Evolutionary conservation across 2,329 filamentous ascomycete genomes (phyloP).

Genomic region (Ramularia collo-cygni): DNA sequence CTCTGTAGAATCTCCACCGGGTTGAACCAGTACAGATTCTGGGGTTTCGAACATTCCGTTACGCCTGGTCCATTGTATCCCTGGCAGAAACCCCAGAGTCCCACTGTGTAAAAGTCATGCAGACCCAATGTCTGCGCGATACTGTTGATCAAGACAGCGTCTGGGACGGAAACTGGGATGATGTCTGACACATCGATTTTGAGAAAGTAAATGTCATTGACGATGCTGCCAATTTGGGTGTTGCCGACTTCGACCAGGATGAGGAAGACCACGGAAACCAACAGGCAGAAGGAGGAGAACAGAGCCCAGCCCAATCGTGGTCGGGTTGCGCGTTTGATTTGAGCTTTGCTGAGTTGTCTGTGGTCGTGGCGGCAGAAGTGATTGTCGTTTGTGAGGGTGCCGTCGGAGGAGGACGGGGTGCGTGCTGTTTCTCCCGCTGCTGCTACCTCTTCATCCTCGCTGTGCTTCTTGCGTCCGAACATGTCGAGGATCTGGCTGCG

Average conservation of each 20-base stretch:
- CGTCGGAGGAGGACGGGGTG: constrained; percentile 19
- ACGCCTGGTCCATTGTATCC: constrained; percentile 70
- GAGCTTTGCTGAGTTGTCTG: constrained; percentile 27
- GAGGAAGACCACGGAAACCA: constrained; percentile 69
- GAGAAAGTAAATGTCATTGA: constrained; percentile 74
- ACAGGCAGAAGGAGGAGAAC: constrained; percentile 61
- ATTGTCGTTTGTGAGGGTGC: constrained; percentile 23
- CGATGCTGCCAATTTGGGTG: constrained; percentile 52
- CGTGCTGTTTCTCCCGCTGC: constrained; percentile 7
- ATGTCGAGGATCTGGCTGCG: constrained; percentile 13
- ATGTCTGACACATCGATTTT: constrained; percentile 77
- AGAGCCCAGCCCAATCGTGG: constrained; percentile 56
- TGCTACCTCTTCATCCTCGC: constrained; percentile 3
- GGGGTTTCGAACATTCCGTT: constrained; percentile 65
- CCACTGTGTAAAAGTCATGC: constrained; percentile 91
- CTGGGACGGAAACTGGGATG: constrained; percentile 64
- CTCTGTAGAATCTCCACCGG: constrained; percentile 73
- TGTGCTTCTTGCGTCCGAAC: constrained; percentile 27
- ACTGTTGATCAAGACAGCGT: constrained; percentile 72
- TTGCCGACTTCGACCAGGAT: constrained; percentile 77
- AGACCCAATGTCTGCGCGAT: constrained; percentile 80
- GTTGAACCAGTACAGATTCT: constrained; percentile 81
- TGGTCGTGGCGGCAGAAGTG: too few species aligned
- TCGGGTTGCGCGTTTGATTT: constrained; percentile 44
- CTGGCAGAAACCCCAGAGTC: constrained; percentile 88